phyloP scores from a whole-genome alignment of 1,284 basidiomycete species.

The Veloporphyrellus conicus region DNA sequence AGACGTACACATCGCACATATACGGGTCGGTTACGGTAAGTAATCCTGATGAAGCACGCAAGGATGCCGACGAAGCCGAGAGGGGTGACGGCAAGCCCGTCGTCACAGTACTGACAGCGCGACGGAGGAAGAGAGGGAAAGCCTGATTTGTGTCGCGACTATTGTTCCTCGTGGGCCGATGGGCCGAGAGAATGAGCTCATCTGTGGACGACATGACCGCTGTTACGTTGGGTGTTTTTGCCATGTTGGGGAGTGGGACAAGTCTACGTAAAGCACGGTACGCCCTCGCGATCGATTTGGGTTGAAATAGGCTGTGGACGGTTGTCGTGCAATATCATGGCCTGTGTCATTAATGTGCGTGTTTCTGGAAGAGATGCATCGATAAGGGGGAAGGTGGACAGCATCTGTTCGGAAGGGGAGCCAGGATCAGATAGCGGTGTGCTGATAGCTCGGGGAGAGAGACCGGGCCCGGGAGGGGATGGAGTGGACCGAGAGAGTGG shows the following conservation, averaged over 20 bases:
- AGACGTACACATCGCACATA: slow-evolving; percentile 55
- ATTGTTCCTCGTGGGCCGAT: slow-evolving; percentile 5
- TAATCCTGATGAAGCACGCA: slow-evolving; percentile 40
- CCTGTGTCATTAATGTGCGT: neutral
- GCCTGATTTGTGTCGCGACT: slow-evolving; percentile 23
- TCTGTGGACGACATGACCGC: slow-evolving; percentile 7
- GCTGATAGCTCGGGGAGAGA: too few relatives aligned
- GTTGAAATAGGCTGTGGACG: neutral
- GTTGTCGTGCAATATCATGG: neutral
- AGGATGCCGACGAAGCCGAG: slow-evolving; percentile 12
- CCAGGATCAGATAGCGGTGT: too few relatives aligned
- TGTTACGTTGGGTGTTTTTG: slow-evolving; percentile 13
- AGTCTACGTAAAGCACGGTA: too few relatives aligned
- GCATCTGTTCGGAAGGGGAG: too few relatives aligned
- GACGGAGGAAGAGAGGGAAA: slow-evolving; percentile 51
- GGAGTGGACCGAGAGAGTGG: slow-evolving; percentile 3
- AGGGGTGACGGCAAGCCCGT: slow-evolving; percentile 19
- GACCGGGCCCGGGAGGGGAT: neutral
- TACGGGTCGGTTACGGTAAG: slow-evolving; percentile 51
- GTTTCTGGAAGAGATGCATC: neutral
- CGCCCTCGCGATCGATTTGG: neutral
- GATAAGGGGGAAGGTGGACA: too few relatives aligned
- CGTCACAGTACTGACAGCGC: slow-evolving; percentile 56
- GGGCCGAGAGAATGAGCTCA: slow-evolving; percentile 7
- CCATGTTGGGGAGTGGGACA: too few relatives aligned